A percentile compares a stretch with the other conserved stretches of the same genome.
phyloP scores from a whole-genome alignment of 768 basidiomycete genomes.

The Tephrocybe sp. region DNA sequence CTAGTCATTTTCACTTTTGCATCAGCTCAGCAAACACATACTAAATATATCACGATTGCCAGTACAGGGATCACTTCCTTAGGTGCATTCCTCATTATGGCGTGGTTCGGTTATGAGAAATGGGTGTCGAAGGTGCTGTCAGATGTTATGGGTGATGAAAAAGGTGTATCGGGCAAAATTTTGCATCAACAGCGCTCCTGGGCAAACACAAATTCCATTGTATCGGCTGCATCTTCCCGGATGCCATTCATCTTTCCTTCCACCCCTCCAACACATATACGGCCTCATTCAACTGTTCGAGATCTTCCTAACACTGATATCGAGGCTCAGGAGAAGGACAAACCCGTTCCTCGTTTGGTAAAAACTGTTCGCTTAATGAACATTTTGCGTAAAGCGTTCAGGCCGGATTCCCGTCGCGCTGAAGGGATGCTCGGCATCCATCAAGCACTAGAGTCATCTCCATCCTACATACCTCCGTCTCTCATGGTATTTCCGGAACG shows the following conservation, averaged over 20 bases:
- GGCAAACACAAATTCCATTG: too few relatives aligned
- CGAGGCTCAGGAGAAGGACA: neutral
- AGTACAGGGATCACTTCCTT: slow-evolving; percentile 9
- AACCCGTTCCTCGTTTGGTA: neutral
- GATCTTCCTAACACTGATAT: neutral
- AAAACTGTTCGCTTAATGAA: neutral
- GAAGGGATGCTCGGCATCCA: neutral
- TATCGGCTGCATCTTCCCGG: neutral
- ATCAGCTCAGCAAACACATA: slow-evolving; percentile 1
- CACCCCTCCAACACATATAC: neutral
- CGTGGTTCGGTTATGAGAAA: slow-evolving; percentile 11
- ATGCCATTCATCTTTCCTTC: neutral
- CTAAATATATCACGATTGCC: slow-evolving; percentile 4
- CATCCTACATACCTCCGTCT: neutral
- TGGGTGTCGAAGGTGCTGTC: too few relatives aligned
- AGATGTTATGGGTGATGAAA: too few relatives aligned
- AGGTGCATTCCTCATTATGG: neutral
- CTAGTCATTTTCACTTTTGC: slow-evolving; percentile 12
- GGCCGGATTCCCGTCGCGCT: neutral
- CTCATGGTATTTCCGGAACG: neutral
- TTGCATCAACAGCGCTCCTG: too few relatives aligned
- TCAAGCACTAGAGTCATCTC: neutral
- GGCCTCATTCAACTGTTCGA: neutral
- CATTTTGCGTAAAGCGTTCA: neutral
- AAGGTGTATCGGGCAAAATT: too few relatives aligned